These are phyloP conservation scores for Melaleuca alternifolia DNA, from an alignment of 345 rosid species.

Conservation along the genomic window DNA sequence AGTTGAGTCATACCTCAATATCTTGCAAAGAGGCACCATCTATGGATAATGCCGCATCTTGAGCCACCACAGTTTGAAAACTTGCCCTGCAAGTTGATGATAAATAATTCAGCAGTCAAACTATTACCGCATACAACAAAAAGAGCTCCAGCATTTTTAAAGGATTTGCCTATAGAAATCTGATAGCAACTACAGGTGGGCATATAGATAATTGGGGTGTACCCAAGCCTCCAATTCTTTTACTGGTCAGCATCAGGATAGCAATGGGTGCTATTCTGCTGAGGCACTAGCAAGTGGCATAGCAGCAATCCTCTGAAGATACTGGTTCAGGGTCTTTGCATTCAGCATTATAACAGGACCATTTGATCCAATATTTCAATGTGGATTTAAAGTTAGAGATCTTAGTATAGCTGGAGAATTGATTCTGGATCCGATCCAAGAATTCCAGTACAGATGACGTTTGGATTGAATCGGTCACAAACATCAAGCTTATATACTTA, in stretches of 20 bases:
- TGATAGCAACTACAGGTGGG: neutral
- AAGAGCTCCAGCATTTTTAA: neutral
- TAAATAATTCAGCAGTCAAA: neutral
- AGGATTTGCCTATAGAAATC: neutral
- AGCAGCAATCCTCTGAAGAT: neutral
- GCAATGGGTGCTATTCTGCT: neutral
- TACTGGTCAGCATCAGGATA: neutral
- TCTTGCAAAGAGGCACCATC: conserved; percentile 44
- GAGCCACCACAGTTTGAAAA: conserved; percentile 26
- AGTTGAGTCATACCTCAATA: conserved; percentile 38
- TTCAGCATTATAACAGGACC: neutral
- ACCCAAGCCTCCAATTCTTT: neutral
- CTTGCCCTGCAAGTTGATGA: conserved; percentile 20
- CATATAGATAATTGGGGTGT: neutral
- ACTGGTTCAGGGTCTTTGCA: neutral
- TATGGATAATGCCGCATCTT: conserved; percentile 20
- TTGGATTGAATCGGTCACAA: neutral
- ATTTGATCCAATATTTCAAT: neutral
- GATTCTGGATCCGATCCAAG: neutral
- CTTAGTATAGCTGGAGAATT: neutral
- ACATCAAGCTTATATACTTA: neutral
- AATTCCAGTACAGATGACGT: neutral
- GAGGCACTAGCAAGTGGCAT: neutral
- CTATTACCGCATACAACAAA: neutral
- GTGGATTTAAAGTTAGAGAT: neutral